Percentiles rank a stretch among this genome's conserved stretches.
Conservation (phyloP, 192 early-diverging fungal species). For the Backusella luteola region DNA sequence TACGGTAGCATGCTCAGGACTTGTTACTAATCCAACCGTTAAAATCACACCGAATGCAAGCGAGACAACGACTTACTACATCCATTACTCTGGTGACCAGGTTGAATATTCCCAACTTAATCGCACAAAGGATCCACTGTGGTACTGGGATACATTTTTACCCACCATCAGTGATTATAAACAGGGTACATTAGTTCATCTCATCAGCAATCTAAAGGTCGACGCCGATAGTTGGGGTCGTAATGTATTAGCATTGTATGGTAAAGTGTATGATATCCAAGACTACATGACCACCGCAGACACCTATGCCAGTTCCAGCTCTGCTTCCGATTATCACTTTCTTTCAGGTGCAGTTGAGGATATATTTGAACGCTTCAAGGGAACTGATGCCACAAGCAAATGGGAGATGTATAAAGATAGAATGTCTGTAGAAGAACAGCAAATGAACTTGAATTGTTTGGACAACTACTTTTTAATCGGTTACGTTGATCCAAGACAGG, state of each 20-base stretch:
- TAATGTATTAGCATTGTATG: conserved; percentile 52
- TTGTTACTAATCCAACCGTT: conserved; percentile 30
- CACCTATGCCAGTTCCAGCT: conserved; percentile 39
- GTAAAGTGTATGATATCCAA: conserved; percentile 68
- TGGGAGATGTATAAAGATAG: conserved; percentile 33
- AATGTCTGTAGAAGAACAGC: conserved; percentile 22
- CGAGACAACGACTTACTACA: neutral
- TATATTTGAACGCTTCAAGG: conserved; percentile 43
- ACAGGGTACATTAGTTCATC: conserved; percentile 68
- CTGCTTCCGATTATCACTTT: conserved; percentile 43
- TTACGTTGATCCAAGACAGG: conserved; percentile 59
- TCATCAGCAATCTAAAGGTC: conserved; percentile 51
- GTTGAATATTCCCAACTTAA: neutral
- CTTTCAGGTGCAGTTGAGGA: conserved; percentile 33
- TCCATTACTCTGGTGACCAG: conserved; percentile 30
- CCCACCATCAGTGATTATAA: conserved; percentile 50
- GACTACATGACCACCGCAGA: conserved; percentile 54
- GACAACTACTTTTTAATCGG: conserved; percentile 68
- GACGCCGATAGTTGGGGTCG: conserved; percentile 44
- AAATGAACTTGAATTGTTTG: conserved; percentile 52
- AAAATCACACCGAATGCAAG: conserved; percentile 26
- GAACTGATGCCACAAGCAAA: conserved; percentile 48
- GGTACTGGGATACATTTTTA: conserved; percentile 38
- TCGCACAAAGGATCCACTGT: conserved; percentile 18
- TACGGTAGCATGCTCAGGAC: conserved; percentile 53